These are phyloP conservation scores for Crithidia mellificae DNA, from an alignment of 208 protist genomes.

Conservation along the genomic window DNA sequence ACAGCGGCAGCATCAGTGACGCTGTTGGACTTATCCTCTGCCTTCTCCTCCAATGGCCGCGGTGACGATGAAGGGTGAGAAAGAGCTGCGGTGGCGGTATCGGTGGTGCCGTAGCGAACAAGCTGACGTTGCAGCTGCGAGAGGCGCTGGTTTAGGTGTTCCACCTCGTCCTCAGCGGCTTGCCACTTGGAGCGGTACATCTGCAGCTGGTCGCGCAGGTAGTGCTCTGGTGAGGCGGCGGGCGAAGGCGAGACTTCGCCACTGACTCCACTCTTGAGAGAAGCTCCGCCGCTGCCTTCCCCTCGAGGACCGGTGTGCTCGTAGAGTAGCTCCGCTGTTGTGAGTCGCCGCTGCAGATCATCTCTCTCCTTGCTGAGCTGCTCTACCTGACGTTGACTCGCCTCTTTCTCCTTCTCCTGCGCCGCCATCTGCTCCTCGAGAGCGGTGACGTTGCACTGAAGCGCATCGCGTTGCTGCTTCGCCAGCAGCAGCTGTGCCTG, in stretches of 20 bases:
- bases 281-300: too few relatives aligned
- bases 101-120: not conserved
- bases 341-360: constrained; percentile 20
- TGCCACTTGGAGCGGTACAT: constrained; percentile 59
- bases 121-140: constrained; percentile 33
- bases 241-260: not conserved
- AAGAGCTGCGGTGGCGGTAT: not conserved
- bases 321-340: constrained; percentile 36
- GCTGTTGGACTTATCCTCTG: too few relatives aligned
- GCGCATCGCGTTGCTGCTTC: constrained; percentile 41
- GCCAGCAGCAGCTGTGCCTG: constrained; percentile 27
- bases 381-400: not conserved
- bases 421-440: constrained; percentile 11
- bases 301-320: constrained; percentile 18
- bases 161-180: constrained; percentile 48
- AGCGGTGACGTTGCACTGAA: constrained; percentile 19
- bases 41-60: not conserved
- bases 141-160: constrained; percentile 39
- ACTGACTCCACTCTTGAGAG: too few relatives aligned
- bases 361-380: constrained; percentile 15
- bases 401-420: not conserved
- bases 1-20: not conserved
- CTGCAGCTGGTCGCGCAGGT: constrained; percentile 43
- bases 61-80: not conserved
- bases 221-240: constrained; percentile 11